Evolutionary conservation across 2,329 filamentous ascomycete genomes (phyloP).

Genomic region (Bipolaris zeicola): DNA sequence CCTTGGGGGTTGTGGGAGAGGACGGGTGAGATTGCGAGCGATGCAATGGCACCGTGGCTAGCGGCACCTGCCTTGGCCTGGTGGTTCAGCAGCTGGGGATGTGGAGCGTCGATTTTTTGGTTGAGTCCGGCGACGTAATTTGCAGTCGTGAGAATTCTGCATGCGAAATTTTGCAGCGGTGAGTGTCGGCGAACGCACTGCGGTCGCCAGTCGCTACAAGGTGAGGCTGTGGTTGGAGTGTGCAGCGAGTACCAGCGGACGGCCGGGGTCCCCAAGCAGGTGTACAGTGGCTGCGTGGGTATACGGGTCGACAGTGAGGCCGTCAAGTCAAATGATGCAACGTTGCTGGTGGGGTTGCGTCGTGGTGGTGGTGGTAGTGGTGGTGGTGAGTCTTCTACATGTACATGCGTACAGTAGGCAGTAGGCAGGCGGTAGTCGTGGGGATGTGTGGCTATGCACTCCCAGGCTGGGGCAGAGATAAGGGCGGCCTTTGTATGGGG

Average conservation of each 20-base stretch:
- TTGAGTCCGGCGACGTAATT: conserved; percentile 21
- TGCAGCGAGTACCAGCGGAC: conserved; percentile 17
- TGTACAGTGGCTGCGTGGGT: conserved; percentile 3
- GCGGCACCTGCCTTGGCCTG: conserved; percentile 22
- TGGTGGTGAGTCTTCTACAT: not conserved
- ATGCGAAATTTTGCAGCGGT: conserved; percentile 30
- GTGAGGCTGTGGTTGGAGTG: conserved; percentile 26
- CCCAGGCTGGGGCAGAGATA: conserved; percentile 13
- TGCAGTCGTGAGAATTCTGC: conserved; percentile 25
- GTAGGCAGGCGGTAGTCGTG: not conserved
- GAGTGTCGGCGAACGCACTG: conserved; percentile 28
- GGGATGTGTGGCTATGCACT: conserved; percentile 16
- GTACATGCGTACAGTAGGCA: no score
- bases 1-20: conserved; percentile 1
- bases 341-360: conserved; percentile 12
- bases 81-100: conserved; percentile 8
- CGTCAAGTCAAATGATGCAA: conserved; percentile 19
- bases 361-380: not conserved
- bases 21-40: conserved; percentile 14
- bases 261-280: conserved; percentile 16
- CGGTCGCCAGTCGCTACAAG: conserved; percentile 18
- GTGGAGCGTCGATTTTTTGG: conserved; percentile 21
- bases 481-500: conserved; percentile 14
- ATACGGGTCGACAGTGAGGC: conserved; percentile 18
- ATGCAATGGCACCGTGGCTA: conserved; percentile 11